phyloP scores from a whole-genome alignment of 2,329 filamentous ascomycete species.

The Immersiporthe knoxdaviesiana region DNA sequence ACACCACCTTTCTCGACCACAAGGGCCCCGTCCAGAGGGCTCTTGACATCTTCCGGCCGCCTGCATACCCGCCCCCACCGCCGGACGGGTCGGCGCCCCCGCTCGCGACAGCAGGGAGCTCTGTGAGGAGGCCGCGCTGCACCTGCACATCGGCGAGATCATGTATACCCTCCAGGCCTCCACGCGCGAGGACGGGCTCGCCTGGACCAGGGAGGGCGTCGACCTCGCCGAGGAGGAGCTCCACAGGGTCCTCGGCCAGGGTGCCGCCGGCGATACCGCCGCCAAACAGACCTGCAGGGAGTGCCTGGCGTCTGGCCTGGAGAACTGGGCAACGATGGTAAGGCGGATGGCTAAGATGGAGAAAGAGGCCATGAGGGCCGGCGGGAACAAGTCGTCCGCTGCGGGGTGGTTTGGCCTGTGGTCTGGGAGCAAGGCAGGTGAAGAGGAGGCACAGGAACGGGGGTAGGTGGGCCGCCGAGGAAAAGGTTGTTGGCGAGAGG shows the following conservation, averaged over 20 bases:
- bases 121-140: conserved; percentile 85
- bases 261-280: conserved; percentile 37
- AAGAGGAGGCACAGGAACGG: conserved; percentile 47
- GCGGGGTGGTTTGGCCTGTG: conserved; percentile 48
- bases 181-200: conserved; percentile 69
- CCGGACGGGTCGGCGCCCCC: conserved; percentile 68
- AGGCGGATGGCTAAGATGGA: conserved; percentile 61
- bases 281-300: conserved; percentile 69
- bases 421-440: conserved; percentile 39
- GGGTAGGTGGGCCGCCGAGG: conserved; percentile 57
- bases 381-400: conserved; percentile 32
- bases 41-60: conserved; percentile 43
- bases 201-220: conserved; percentile 89
- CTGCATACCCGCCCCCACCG: conserved; percentile 71
- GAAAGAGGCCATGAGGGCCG: conserved; percentile 40
- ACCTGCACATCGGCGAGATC: conserved; percentile 92
- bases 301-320: conserved; percentile 75
- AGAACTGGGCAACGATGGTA: conserved; percentile 86
- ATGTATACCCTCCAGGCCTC: conserved; percentile 70
- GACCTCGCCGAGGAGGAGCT: conserved; percentile 75
- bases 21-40: conserved; percentile 30
- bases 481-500: conserved; percentile 57
- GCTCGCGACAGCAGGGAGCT: conserved; percentile 65
- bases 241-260: conserved; percentile 45
- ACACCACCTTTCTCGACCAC: background rate